phyloP scores from a whole-genome alignment of 225 moss, liverwort and hornwort species.

The Lunularia cruciata region DNA sequence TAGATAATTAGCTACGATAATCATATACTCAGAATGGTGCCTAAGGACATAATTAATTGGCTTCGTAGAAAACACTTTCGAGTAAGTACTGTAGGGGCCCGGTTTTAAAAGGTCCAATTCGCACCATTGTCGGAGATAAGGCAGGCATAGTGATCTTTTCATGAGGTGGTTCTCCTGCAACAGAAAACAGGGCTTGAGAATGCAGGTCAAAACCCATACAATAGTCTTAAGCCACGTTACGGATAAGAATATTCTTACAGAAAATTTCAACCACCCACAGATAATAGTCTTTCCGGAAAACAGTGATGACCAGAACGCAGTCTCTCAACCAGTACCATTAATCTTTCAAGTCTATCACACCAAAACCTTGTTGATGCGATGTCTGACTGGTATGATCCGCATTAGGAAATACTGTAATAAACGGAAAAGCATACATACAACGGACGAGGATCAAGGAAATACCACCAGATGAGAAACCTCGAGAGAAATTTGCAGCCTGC shows the following conservation, averaged over 20 bases:
- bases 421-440: too few relatives aligned
- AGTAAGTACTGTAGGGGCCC: background rate
- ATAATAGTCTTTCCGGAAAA: background rate
- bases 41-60: background rate
- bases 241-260: too few relatives aligned
- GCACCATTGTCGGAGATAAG: conserved; percentile 96
- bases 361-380: too few relatives aligned
- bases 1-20: background rate
- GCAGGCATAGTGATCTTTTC: conserved; percentile 89
- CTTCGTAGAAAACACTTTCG: background rate
- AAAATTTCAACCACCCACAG: too few relatives aligned
- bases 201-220: too few relatives aligned
- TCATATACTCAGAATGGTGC: too few relatives aligned
- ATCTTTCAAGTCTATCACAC: too few relatives aligned
- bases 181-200: background rate
- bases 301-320: too few relatives aligned
- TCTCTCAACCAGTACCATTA: background rate
- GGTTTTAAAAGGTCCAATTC: background rate
- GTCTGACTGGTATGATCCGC: too few relatives aligned
- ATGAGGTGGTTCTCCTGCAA: conserved; percentile 62
- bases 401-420: too few relatives aligned
- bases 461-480: conserved; percentile 41
- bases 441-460: background rate
- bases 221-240: too few relatives aligned
- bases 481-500: conserved; percentile 37